Base-by-base conservation (phyloP, 164 flowering plant species). In the Nelumbo lutea region DNA sequence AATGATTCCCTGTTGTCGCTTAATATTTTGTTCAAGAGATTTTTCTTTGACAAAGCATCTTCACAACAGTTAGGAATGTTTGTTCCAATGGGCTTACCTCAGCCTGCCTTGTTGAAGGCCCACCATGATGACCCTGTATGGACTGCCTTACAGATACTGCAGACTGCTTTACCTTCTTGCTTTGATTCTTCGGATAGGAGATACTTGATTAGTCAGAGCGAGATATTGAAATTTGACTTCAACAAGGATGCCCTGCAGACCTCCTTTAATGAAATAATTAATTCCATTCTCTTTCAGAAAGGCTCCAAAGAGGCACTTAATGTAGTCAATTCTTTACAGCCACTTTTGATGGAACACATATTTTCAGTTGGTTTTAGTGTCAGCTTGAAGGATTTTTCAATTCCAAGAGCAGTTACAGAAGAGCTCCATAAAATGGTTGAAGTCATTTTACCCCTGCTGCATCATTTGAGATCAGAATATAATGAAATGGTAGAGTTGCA, bases 21-120 rank as follows among this genome's bases (percentile, higher is more conserved):
- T 3, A 95, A 90, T 68, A 65, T 72, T 15, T 57, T 95, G 81
- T 82, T 90, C 55, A 78, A 73, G 82, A 78, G 1, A 1, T 73
- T 59, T 51, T 84, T 85, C 64, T 73, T 88, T 48, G 72, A 70
- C 41, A 82, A 70, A 75, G 71, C 74, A 47, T 66, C 74, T 44
- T 84, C 83, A 7, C 91, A 95, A 61, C 97, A 95, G 67, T 62
- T 92, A 62, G 83, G 85, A 0, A 90, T 93, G 96, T 85, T 80
- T 81, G 77, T 76, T 42, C 77, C 87, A 0, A 60, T 61, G 5
- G 51, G 72, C 6, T 76, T 95, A 62, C 82, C 83, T 5, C 72
- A n/a, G 27, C 94, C 98, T 57, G 88, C 90, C 2, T 62, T 91
- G 39, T n/a, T 77, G 27, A 88, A 85, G 76, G 71, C 79, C 42